Base-by-base conservation (phyloP, 1,284 basidiomycete genomes). In the Heterobasidion irregulare region DNA sequence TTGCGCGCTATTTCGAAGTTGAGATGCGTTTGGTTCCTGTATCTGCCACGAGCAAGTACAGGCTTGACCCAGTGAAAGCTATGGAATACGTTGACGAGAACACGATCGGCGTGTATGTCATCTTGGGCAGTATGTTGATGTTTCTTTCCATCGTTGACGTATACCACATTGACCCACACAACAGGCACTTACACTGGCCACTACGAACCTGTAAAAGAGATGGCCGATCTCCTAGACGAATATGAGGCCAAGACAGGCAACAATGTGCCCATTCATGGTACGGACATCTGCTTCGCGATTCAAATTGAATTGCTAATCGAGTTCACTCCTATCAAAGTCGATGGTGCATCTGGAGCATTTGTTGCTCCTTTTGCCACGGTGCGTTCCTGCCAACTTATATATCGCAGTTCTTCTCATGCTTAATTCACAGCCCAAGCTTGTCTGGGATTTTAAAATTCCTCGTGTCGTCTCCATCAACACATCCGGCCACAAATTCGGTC, bases 51-150 rank as follows among this genome's bases (percentile, higher is more conserved):
- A 89, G 86, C 66, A 78, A 87, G 58, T 97, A 94, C 65, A 78
- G 89, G 53, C 79, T 98, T 63, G 86, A 90, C 65, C 82, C 93
- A 1, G 86, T 92, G 70, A 86, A 84, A 61, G 89, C 89, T 0
- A 88, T 96, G 80, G 78, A 96, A 50, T 87, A 79, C 59, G 82
- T 96, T 18, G 94, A 97, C 65, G 95, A 98, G 72, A 95, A 97
- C 66, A 96, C 90, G 0, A 90, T 92, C 53, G 89, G 89, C 46
- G 73, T 93, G 34, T 91, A 84, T 60, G 81, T 92, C 50, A 92
- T 92, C 62, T 75, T 89, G 36, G 88, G 86, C 49, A 85, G 84
- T 76, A 69, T 59, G 75, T 35, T 60, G 50, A 55, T 65, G 16
- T n/a, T 12, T 34, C 43, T 10, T 47, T 18, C 38, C 33, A 26